Evolutionary conservation across 805 yeast species (phyloP).

Genomic region (Candida bentonensis): DNA sequence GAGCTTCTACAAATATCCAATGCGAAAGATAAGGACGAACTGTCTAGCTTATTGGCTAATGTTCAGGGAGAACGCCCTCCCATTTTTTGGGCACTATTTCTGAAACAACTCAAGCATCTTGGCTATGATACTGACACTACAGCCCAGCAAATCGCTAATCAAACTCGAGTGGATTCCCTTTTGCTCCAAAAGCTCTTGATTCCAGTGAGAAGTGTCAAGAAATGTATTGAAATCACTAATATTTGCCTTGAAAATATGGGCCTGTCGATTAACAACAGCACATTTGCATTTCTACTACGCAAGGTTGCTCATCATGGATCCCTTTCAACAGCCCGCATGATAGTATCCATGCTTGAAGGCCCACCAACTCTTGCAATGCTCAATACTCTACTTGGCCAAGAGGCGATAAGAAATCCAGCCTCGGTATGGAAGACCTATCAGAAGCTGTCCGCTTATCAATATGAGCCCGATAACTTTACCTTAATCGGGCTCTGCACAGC

Average conservation of each 20-base stretch:
- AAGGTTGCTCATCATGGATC: not conserved
- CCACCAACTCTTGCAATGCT: conserved; percentile 2
- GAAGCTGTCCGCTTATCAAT: conserved; percentile 7
- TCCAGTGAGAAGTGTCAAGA: conserved; percentile 5
- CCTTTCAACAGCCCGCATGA: not conserved
- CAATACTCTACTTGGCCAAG: conserved; percentile 10
- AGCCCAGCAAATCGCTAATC: conserved; percentile 14
- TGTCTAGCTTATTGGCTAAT: conserved; percentile 4
- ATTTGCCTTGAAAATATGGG: conserved; percentile 3
- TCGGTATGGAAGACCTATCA: conserved; percentile 24
- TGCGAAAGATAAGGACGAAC: conserved; percentile 7
- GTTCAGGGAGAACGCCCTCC: conserved; percentile 4
- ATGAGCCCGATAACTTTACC: conserved; percentile 20
- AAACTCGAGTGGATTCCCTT: conserved; percentile 1
- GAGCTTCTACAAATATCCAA: conserved; percentile 7
- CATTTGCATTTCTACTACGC: not conserved
- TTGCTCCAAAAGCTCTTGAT: conserved; percentile 6
- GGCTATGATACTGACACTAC: conserved; percentile 10
- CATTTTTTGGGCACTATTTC: conserved; percentile 15
- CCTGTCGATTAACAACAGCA: conserved; percentile 1
- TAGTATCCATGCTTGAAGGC: not conserved
- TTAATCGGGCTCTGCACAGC: conserved; percentile 36
- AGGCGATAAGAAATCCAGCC: conserved; percentile 20
- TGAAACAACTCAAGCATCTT: conserved; percentile 9
- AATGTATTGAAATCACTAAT: conserved; percentile 2